These are phyloP conservation scores for Apiospora malaysiana DNA, from an alignment of 2,329 filamentous ascomycete species.

Conservation along the genomic window DNA sequence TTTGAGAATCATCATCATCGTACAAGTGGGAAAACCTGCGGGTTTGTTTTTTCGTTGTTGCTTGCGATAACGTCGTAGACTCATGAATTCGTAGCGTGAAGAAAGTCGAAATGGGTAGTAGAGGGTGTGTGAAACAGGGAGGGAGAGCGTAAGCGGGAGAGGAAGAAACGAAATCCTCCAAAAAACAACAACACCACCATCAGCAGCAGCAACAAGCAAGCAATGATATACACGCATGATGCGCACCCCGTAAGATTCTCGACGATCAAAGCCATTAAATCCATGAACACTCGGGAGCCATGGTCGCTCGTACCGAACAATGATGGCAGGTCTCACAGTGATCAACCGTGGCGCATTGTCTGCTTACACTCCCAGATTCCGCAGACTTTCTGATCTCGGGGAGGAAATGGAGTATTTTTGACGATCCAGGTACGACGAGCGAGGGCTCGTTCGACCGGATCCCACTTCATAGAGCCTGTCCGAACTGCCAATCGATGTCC, in stretches of 20 bases:
- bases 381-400: background rate
- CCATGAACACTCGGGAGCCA: background rate
- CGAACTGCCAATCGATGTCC: slow-evolving; percentile 21
- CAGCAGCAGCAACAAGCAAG: background rate
- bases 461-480: slow-evolving; percentile 18
- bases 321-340: background rate
- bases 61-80: slow-evolving; percentile 2
- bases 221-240: background rate
- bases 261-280: slow-evolving; percentile 8
- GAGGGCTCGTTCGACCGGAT: background rate
- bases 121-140: background rate
- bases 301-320: background rate
- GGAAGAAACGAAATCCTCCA: slow-evolving; percentile 6
- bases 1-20: slow-evolving; percentile 6
- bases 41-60: slow-evolving; percentile 1
- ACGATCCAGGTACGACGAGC: background rate
- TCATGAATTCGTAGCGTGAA: slow-evolving; percentile 18
- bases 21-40: slow-evolving; percentile 7
- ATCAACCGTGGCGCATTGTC: background rate
- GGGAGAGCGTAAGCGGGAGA: background rate
- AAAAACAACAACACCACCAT: background rate
- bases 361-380: background rate
- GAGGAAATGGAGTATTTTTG: background rate
- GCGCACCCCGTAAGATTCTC: background rate
- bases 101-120: background rate